Base-by-base conservation (phyloP, 2,329 filamentous ascomycete genomes). In the Stachybotrys chlorohalonatus region DNA sequence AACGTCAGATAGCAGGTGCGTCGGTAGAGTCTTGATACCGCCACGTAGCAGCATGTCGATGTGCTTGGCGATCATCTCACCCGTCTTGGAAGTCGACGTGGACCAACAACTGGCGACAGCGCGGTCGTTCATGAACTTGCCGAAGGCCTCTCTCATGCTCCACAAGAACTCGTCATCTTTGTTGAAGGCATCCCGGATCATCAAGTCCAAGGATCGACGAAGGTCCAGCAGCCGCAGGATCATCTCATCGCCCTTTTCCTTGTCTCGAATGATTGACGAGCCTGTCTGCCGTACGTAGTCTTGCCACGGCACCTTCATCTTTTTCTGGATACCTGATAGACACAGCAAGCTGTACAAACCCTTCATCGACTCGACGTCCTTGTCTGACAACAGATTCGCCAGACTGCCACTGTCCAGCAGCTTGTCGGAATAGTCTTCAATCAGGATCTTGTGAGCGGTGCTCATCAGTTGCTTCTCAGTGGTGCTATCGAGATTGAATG, bases 31-130 rank as follows among this genome's bases (percentile, higher is more conserved):
- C 69, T 95, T 97, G 50, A 93, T 79, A 1, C 94, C 95, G 52
- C 90, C 90, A 54, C 91, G 85, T 36, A 99, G 80, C 17, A 99
- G 77, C 73, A 88, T 80, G 70, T 99, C 94, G 58, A 99, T 88
- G 64, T 97, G 92, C 71, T 96, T 97, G 32, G 94, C 95, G 62
- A 96, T 95, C 92, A 97, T 96, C 74, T 99, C 94, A 52, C 93
- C 94, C 13, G 95, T 90, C 76, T 95, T 97, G 16, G 91, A 90
- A 54, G 92, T 95, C 54, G 91, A 87, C 0, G 89, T 90, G 52
- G 84, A 83, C 82, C 88, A 93, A 5, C 83, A 85, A 5, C 84
- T 77, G 7, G 82, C 79, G 1, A 82, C 84, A 65, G 86, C 88
- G 66, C 87, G 87, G 68, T 94, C 89, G 69, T 99, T 99, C 78